Percentiles rank a stretch among this genome's conserved stretches.
These are phyloP conservation scores for Pyrrhoderma noxium DNA, from an alignment of 1,284 basidiomycete species.

Conservation along the genomic window DNA sequence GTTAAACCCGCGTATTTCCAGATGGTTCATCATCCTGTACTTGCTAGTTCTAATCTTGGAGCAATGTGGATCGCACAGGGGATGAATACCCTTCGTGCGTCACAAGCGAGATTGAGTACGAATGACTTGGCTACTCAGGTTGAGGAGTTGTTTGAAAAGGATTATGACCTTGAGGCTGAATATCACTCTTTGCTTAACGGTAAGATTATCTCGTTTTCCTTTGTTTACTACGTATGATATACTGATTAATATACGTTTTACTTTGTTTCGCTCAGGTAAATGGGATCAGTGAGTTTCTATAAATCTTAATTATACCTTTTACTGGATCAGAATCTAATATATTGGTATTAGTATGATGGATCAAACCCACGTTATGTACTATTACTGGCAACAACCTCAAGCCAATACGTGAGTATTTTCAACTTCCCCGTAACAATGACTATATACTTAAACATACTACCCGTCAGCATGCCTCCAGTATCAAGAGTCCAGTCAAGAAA, in stretches of 20 bases:
- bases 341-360: constrained; percentile 51
- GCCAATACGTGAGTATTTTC: constrained; percentile 41
- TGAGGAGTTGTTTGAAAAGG: constrained; percentile 47
- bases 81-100: constrained; percentile 53
- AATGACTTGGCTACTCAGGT: constrained; percentile 51
- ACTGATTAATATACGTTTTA: neutral
- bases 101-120: constrained; percentile 56
- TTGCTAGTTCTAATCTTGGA: constrained; percentile 49
- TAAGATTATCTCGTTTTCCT: constrained; percentile 23
- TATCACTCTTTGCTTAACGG: constrained; percentile 55
- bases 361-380: constrained; percentile 57
- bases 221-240: neutral
- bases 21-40: constrained; percentile 55
- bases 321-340: neutral
- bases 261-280: constrained; percentile 35
- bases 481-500: constrained; percentile 51
- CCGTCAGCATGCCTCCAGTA: constrained; percentile 45
- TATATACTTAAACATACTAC: neutral
- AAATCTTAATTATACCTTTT: neutral
- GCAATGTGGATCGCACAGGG: constrained; percentile 52
- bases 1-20: constrained; percentile 60
- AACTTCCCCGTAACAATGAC: neutral
- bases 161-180: constrained; percentile 49
- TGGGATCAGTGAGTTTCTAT: constrained; percentile 43
- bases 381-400: constrained; percentile 67